These are phyloP conservation scores for Globisporangium acanthophoron DNA, from an alignment of 352 stramenopile species.

Conservation along the genomic window DNA sequence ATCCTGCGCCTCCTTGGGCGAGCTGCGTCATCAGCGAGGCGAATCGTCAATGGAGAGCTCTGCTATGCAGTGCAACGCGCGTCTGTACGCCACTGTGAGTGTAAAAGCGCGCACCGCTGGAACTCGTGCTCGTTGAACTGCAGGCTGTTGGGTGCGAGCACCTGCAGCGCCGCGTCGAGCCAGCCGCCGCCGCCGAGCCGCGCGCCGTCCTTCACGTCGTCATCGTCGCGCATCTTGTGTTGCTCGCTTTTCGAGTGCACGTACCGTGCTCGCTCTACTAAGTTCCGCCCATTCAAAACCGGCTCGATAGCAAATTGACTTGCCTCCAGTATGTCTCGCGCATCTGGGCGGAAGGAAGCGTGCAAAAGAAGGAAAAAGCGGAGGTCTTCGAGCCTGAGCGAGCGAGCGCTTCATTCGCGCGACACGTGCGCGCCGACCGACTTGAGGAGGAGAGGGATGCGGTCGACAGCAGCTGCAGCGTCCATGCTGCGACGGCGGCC, in stretches of 20 bases:
- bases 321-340: not conserved
- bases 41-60: not conserved
- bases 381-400: not conserved
- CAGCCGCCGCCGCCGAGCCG: slow-evolving; percentile 13
- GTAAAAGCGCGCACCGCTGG: slow-evolving; percentile 30
- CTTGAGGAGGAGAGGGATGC: not conserved
- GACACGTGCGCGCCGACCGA: too few species aligned
- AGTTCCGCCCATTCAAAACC: not conserved
- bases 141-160: slow-evolving; percentile 65
- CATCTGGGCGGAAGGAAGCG: too few species aligned
- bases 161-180: slow-evolving; percentile 33
- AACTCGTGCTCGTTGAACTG: slow-evolving; percentile 77
- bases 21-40: slow-evolving; percentile 19
- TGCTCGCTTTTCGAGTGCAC: not conserved
- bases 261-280: not conserved
- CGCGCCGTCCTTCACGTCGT: too few species aligned
- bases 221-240: slow-evolving; percentile 1
- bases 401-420: not conserved
- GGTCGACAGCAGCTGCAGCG: too few species aligned
- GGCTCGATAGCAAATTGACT: not conserved
- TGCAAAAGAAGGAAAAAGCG: not conserved
- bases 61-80: not conserved
- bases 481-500: too few species aligned
- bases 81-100: too few species aligned
- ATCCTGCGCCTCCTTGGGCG: slow-evolving; percentile 49